Base-by-base conservation (phyloP, 257 asterid genomes). In the Solanum appendiculatum region DNA sequence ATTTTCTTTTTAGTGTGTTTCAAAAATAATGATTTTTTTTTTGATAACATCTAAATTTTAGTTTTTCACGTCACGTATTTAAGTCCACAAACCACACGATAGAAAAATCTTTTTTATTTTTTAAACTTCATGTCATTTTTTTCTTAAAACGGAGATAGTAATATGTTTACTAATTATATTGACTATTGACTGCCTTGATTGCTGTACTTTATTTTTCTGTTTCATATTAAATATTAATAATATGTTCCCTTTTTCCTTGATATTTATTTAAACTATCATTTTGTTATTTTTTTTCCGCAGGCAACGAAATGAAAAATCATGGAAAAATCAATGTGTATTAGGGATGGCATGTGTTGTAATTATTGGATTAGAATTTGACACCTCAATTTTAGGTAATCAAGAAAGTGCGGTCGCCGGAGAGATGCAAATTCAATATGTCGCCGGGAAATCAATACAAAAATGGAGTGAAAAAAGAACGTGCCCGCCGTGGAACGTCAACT, bases 391-490 rank as follows among this genome's bases (percentile, higher is more conserved):
- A 36, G 66, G 46, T 18, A 77, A 63, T 25, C 33, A 64, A 33
- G 84, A 81, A 54, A 46, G 33, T 7, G 94, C 91, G 14, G 33
- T 87, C 21, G 94, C 91, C 20, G 85, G 66, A 86, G 94, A 90
- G 9, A n/a, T 73, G 90, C 88, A 88, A 12, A 9, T 88, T 31
- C 85, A 51, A 16, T 51, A 60, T 27, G 64, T 60, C 33, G 31
- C 83, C 25, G 34, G 36, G 29, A 25, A 66, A 74, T 21, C 83
- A 13, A 13, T 9, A 60, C 78, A 63, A 42, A 77, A 87, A 89
- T 95, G 98, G 98, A 95, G 98, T 70, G 98, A 95, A 5, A 90
- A 85, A 80, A 91, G 94, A 75, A 86, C 89, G n/a, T 95, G 98
- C 88, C 91, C 90, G 39, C 96, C 98, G 15, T 94, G 98, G 98